Base-by-base conservation (phyloP, 2,329 filamentous ascomycete genomes). In the Didymellaceae sp. region DNA sequence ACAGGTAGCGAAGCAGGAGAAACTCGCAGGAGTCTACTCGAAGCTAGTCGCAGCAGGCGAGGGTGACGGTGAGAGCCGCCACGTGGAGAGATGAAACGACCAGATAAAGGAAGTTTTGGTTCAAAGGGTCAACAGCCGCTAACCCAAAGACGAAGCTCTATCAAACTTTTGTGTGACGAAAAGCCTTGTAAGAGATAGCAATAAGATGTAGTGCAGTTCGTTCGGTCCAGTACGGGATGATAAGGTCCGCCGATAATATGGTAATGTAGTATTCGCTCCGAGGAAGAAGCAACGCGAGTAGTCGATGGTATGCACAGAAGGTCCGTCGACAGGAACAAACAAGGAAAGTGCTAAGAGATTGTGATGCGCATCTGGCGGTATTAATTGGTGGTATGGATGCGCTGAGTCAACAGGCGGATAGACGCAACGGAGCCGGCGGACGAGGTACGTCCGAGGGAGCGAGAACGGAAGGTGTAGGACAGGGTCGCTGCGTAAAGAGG, bases 291-390 rank as follows among this genome's bases (percentile, higher is more conserved):
- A 52, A 39, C 40, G 57, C 62, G 61, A 65, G 65, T 66, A 61
- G 68, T 68, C 71, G 66, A 69, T 74, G 68, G 65, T 73, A 72
- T 71, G 62, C 64, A 74, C 70, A 74, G 54, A 62, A 54, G 58
- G 31, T 70, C 67, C 70, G 69, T 67, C 62, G 68, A 69, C 65
- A 54, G 61, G 61, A 72, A 71, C 55, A 70, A 63, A 62, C 63
- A 75, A 75, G 65, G 68, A 74, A 75, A 75, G 52, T 52, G 35
- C 66, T 62, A 70, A 75, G 70, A 71, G 74, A 75, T 66, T 74
- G 74, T 75, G 61, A 62, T 73, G 67, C 68, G 74, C 75, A 77
- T 74, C 72, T 68, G 71, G 59, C 57, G 61, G 65, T 68, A 74
- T 74, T 73, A 74, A 68, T 66, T 68, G 59, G 37, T 25, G 26